These are phyloP conservation scores for Dioszegia crocea DNA, from an alignment of 768 basidiomycete genomes.

Conservation along the genomic window DNA sequence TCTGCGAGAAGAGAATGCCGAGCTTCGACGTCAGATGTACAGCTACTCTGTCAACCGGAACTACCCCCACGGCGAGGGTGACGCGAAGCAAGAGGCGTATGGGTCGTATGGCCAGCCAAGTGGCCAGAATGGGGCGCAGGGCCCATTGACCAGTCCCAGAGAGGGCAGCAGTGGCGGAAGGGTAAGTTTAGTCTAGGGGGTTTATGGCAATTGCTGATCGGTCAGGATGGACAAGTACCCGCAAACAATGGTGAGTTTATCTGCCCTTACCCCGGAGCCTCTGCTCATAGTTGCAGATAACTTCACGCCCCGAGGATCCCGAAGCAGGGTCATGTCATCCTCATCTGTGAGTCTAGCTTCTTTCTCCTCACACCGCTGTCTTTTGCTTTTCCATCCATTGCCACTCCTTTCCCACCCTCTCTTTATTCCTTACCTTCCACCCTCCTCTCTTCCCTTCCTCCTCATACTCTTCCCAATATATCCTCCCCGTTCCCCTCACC, in stretches of 20 bases:
- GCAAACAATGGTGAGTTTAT: neutral
- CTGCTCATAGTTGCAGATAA: neutral
- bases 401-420: no score
- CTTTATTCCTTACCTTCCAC: no score
- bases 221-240: constrained; percentile 2
- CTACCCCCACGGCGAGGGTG: neutral
- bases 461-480: no score
- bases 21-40: constrained; percentile 33
- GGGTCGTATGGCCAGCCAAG: neutral
- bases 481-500: no score
- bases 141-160: constrained; percentile 3
- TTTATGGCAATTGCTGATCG: neutral
- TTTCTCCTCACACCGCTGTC: no score
- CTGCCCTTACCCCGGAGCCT: neutral
- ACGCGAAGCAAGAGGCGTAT: constrained; percentile 16
- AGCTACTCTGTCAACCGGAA: neutral
- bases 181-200: neutral
- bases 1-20: constrained; percentile 42
- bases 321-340: constrained; percentile 26
- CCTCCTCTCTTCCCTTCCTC: no score
- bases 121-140: neutral
- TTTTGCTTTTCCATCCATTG: no score
- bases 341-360: constrained; percentile 20
- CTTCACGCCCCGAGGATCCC: constrained; percentile 11
- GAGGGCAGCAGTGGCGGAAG: neutral